These are phyloP conservation scores for Pseudogymnoascus sp. DNA, from an alignment of 2,329 filamentous ascomycete species.

Conservation along the genomic window DNA sequence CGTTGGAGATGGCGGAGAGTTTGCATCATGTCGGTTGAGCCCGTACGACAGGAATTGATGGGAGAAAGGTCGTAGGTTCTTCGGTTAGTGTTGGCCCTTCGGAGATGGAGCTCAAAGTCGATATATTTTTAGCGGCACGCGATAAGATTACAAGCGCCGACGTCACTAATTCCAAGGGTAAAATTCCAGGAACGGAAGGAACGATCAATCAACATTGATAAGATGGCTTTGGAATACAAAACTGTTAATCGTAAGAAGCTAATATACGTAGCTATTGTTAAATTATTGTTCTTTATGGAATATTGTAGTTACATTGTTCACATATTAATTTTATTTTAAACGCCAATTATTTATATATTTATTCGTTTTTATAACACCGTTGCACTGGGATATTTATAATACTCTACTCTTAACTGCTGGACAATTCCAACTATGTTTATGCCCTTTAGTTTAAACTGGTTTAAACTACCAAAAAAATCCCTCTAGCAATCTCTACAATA, in stretches of 20 bases:
- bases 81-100: not conserved
- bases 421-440: not conserved
- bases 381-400: not conserved
- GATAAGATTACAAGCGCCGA: conserved; percentile 3
- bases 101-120: not conserved
- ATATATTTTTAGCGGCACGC: not conserved
- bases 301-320: not conserved
- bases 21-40: not conserved
- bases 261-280: not conserved
- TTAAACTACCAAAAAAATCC: not conserved
- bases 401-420: not conserved
- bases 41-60: not conserved
- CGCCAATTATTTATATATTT: not conserved
- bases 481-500: not conserved
- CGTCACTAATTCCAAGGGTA: conserved; percentile 3
- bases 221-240: not conserved
- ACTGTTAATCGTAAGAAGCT: not conserved
- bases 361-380: not conserved
- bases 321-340: not conserved
- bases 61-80: not conserved
- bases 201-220: not conserved
- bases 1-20: not conserved
- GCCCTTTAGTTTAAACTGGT: not conserved
- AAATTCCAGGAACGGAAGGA: not conserved
- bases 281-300: too few relatives aligned